A percentile compares a stretch with the other conserved stretches of the same genome.
phyloP scores from a whole-genome alignment of 441 rosid species.

The Gossypium schwendimanii region DNA sequence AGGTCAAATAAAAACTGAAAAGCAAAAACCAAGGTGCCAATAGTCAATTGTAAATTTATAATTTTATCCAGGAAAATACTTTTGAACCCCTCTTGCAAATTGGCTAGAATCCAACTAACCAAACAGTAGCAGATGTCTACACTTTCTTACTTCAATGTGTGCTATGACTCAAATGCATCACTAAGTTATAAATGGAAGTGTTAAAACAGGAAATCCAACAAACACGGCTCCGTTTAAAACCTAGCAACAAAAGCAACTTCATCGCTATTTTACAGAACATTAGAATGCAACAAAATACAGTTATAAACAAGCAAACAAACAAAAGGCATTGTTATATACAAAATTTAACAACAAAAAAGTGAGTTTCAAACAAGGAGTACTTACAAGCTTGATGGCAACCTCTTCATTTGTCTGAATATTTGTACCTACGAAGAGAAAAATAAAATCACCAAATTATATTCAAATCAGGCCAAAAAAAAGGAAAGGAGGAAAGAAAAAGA shows the following conservation, averaged over 20 bases:
- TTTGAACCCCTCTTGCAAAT: background rate
- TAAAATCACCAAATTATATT: constrained; percentile 5
- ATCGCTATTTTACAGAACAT: background rate
- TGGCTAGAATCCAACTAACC: background rate
- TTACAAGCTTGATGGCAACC: constrained; percentile 89
- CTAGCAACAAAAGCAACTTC: background rate
- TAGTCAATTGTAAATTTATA: background rate
- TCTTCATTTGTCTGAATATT: constrained; percentile 85
- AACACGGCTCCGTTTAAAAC: background rate
- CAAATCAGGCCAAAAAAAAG: background rate
- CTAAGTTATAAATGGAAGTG: background rate
- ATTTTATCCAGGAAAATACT: background rate
- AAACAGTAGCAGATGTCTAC: background rate
- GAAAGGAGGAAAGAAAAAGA: background rate
- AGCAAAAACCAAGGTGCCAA: background rate
- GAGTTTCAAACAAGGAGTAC: constrained; percentile 23
- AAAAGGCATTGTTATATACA: background rate
- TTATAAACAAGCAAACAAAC: background rate
- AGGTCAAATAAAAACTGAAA: background rate
- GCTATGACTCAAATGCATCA: background rate
- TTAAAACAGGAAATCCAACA: background rate
- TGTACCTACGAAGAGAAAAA: constrained; percentile 47
- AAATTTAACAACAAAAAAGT: background rate
- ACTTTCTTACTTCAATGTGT: background rate
- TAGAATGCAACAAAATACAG: background rate